Evolutionary conservation across 306 rosid species (phyloP).

Genomic region (Lathyrus oleraceus): DNA sequence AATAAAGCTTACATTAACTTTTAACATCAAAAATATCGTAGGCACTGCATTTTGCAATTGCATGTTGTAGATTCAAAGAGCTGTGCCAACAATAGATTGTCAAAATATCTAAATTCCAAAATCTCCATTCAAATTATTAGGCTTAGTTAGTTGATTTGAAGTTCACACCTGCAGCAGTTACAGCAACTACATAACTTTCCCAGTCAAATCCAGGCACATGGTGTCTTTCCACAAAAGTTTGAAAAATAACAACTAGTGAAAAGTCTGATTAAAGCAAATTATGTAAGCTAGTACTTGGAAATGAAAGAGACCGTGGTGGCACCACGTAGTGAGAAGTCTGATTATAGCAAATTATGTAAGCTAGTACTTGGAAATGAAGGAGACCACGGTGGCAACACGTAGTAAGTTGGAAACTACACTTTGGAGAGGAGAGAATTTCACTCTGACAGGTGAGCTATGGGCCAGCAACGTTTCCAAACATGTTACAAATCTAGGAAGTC

Average conservation of each 20-base stretch:
- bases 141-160: slow-evolving; percentile 11
- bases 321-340: neutral
- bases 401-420: neutral
- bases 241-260: neutral
- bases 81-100: neutral
- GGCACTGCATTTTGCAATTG: neutral
- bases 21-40: neutral
- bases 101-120: neutral
- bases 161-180: slow-evolving; percentile 4
- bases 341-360: slow-evolving; percentile 23
- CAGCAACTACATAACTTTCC: slow-evolving; percentile 4
- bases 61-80: neutral
- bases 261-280: slow-evolving; percentile 12
- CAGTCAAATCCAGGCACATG: slow-evolving; percentile 7
- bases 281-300: neutral
- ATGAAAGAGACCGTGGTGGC: neutral
- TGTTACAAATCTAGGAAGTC: neutral
- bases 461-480: neutral
- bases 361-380: neutral
- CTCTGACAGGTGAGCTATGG: neutral
- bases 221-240: slow-evolving; percentile 27
- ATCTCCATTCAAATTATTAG: neutral
- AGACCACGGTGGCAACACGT: neutral
- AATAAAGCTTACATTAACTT: neutral
- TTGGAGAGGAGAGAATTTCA: neutral